Percentiles rank a stretch among this genome's conserved stretches.
phyloP scores from a whole-genome alignment of 2,329 filamentous ascomycete genomes.

The Fusarium pseudograminearum region DNA sequence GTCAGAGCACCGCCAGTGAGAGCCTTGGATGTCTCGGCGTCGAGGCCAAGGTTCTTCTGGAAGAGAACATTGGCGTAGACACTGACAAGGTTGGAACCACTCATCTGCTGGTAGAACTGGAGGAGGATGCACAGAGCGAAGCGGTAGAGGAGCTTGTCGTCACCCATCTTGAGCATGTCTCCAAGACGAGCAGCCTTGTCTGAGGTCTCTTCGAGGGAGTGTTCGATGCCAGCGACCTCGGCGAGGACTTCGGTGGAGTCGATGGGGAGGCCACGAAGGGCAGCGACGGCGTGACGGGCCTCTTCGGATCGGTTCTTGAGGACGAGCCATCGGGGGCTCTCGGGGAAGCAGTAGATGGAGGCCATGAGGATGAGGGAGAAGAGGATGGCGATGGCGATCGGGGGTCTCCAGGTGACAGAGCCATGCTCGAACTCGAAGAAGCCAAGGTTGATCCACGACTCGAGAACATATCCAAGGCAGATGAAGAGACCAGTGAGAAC shows the following conservation, averaged over 20 bases:
- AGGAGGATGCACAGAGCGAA: constrained; percentile 50
- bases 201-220: constrained; percentile 59
- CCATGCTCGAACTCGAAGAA: constrained; percentile 51
- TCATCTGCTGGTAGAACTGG: constrained; percentile 51
- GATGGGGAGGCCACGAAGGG: constrained; percentile 54
- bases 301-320: constrained; percentile 50
- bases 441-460: constrained; percentile 61
- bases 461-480: constrained; percentile 55
- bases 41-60: constrained; percentile 45
- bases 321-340: constrained; percentile 55
- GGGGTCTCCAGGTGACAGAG: constrained; percentile 54
- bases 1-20: constrained; percentile 47
- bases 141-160: constrained; percentile 63
- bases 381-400: constrained; percentile 52
- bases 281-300: constrained; percentile 52
- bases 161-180: constrained; percentile 62
- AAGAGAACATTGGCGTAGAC: constrained; percentile 51
- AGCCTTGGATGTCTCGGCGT: constrained; percentile 40
- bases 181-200: constrained; percentile 53
- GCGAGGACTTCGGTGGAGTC: constrained; percentile 54
- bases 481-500: constrained; percentile 66
- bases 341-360: constrained; percentile 53
- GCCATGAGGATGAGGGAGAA: constrained; percentile 51
- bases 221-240: constrained; percentile 62
- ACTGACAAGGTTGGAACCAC: constrained; percentile 47